phyloP scores from a whole-genome alignment of 1,284 basidiomycete species.

The Pisolithus thermaeus region DNA sequence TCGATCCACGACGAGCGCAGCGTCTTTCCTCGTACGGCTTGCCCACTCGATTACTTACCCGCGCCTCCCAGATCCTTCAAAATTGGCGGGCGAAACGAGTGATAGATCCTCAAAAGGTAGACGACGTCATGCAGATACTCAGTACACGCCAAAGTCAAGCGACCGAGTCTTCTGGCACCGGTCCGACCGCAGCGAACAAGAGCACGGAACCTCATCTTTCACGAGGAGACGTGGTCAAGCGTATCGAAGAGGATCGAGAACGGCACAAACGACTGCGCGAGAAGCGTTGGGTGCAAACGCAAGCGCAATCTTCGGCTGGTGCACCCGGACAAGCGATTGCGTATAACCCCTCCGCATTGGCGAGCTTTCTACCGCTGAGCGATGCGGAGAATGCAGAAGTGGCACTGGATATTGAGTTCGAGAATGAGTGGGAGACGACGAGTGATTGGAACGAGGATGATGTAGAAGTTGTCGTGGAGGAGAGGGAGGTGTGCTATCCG shows the following conservation, averaged over 20 bases:
- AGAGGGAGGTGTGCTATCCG: slow-evolving; percentile 60
- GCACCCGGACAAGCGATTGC: neutral
- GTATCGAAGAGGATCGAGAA: slow-evolving; percentile 94
- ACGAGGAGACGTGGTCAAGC: slow-evolving; percentile 70
- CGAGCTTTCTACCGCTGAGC: slow-evolving; percentile 26
- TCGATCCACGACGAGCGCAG: neutral
- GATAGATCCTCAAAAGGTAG: slow-evolving; percentile 69
- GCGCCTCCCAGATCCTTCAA: slow-evolving; percentile 63
- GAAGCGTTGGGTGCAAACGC: slow-evolving; percentile 86
- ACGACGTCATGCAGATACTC: slow-evolving; percentile 53
- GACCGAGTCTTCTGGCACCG: slow-evolving; percentile 19
- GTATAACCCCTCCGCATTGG: slow-evolving; percentile 10
- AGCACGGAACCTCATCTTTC: slow-evolving; percentile 35
- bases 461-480: slow-evolving; percentile 65
- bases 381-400: slow-evolving; percentile 21
- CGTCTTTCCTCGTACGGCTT: neutral
- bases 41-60: neutral
- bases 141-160: slow-evolving; percentile 39
- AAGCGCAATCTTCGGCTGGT: slow-evolving; percentile 9
- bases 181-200: slow-evolving; percentile 2
- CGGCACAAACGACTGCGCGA: slow-evolving; percentile 91
- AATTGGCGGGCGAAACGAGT: slow-evolving; percentile 85
- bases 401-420: slow-evolving; percentile 50
- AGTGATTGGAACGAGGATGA: slow-evolving; percentile 89
- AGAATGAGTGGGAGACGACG: slow-evolving; percentile 87